These are phyloP conservation scores for Chlorella vulgaris DNA, from an alignment of 139 green algal species.

Conservation along the genomic window DNA sequence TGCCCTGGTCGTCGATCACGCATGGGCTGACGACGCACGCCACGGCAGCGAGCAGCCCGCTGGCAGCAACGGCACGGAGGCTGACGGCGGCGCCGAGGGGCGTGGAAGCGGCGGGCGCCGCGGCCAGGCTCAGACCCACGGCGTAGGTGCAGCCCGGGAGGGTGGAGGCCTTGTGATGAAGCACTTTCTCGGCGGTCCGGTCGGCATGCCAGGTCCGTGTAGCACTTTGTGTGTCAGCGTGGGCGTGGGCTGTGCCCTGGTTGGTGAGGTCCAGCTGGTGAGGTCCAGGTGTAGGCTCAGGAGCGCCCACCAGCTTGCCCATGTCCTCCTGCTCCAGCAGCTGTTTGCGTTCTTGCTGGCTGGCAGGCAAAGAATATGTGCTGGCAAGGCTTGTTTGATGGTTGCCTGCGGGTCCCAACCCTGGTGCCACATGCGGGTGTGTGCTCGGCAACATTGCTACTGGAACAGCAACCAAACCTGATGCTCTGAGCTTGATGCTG, in stretches of 20 bases:
- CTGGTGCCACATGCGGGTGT: too few species aligned
- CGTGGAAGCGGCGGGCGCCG: not conserved
- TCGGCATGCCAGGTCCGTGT: constrained; percentile 46
- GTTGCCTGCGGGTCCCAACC: too few species aligned
- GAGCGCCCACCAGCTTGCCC: too few species aligned
- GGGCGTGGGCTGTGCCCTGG: not conserved
- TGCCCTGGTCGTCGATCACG: not conserved
- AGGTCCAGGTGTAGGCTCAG: not conserved
- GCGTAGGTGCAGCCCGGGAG: too few species aligned
- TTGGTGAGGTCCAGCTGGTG: not conserved
- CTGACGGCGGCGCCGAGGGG: not conserved
- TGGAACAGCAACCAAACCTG: too few species aligned
- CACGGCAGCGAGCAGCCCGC: not conserved
- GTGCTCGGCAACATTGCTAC: too few species aligned
- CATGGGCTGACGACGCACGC: not conserved
- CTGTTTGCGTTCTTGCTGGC: too few species aligned
- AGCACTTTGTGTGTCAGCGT: not conserved
- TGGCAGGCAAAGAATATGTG: too few species aligned
- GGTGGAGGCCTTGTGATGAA: not conserved
- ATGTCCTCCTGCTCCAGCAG: too few species aligned
- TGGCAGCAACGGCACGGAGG: not conserved
- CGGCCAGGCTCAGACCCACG: not conserved
- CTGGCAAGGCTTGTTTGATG: too few species aligned
- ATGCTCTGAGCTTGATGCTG: not conserved
- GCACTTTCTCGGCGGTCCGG: constrained; percentile 55